These are phyloP conservation scores for Pseudogymnoascus sp. DNA, from an alignment of 2,329 filamentous ascomycete genomes.

Conservation along the genomic window DNA sequence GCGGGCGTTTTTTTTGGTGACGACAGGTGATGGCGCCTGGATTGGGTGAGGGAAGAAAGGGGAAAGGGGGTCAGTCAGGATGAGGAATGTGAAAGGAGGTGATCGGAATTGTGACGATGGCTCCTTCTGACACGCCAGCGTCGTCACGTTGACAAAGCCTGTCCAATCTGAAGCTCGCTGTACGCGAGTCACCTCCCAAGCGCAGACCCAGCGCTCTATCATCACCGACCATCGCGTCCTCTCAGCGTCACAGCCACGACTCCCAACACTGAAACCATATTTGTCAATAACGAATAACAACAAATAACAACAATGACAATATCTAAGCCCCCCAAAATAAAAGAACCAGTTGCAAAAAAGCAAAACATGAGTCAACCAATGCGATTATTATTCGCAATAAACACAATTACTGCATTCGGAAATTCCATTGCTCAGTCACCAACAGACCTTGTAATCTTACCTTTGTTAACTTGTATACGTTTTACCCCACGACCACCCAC, in stretches of 20 bases:
- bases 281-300: background rate
- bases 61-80: background rate
- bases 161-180: background rate
- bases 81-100: background rate
- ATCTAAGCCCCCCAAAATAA: background rate
- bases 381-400: background rate
- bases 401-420: slow-evolving; percentile 1
- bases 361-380: background rate
- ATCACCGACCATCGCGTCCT: background rate
- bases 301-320: background rate
- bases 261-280: background rate
- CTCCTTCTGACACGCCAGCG: background rate
- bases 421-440: background rate
- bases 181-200: background rate
- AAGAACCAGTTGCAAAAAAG: background rate
- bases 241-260: background rate
- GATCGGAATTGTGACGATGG: background rate
- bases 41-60: background rate
- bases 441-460: background rate
- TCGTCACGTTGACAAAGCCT: background rate
- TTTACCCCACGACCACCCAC: background rate
- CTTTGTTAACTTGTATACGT: background rate
- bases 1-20: background rate
- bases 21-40: background rate
- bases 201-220: background rate